Percentiles rank a stretch among this genome's conserved stretches.
These are phyloP conservation scores for Botryotinia narcissicola DNA, from an alignment of 2,329 filamentous ascomycete genomes.

Conservation along the genomic window DNA sequence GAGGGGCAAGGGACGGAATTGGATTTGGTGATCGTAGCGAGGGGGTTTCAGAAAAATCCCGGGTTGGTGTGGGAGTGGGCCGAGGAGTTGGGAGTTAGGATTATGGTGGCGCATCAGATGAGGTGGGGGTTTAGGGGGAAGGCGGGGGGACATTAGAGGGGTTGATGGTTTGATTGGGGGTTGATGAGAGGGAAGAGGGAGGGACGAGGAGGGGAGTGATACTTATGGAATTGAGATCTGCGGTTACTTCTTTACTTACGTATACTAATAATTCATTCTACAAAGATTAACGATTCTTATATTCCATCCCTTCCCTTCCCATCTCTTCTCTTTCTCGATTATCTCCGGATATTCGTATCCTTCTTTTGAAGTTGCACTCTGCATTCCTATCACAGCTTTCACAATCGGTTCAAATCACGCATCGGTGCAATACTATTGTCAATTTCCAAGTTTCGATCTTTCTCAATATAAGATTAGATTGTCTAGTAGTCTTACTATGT, in stretches of 20 bases:
- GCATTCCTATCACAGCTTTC: no score
- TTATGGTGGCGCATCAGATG: conserved; percentile 53
- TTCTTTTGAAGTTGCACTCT: no score
- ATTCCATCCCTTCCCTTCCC: no score
- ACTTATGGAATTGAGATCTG: not conserved
- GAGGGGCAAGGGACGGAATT: conserved; percentile 43
- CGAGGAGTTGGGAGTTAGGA: conserved; percentile 49
- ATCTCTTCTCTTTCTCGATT: no score
- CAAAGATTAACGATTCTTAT: no score
- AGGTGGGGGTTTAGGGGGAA: conserved; percentile 53
- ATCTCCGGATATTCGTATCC: no score
- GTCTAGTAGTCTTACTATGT: no score
- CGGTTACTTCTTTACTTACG: not conserved
- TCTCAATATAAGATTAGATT: no score
- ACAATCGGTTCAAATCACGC: no score
- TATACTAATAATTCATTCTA: not conserved
- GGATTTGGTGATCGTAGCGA: conserved; percentile 50
- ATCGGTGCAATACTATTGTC: no score
- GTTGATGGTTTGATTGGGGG: not conserved
- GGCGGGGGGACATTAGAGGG: conserved; percentile 21
- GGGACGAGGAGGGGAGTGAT: not conserved
- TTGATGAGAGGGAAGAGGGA: no score
- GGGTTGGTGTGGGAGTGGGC: conserved; percentile 55
- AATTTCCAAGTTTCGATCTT: no score
- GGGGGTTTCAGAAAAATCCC: conserved; percentile 59